Evolutionary conservation across 1,284 basidiomycete species (phyloP), one percentile per base, ranked within the genome.

Genomic region (Cutaneotrichosporon curvatum): DNA sequence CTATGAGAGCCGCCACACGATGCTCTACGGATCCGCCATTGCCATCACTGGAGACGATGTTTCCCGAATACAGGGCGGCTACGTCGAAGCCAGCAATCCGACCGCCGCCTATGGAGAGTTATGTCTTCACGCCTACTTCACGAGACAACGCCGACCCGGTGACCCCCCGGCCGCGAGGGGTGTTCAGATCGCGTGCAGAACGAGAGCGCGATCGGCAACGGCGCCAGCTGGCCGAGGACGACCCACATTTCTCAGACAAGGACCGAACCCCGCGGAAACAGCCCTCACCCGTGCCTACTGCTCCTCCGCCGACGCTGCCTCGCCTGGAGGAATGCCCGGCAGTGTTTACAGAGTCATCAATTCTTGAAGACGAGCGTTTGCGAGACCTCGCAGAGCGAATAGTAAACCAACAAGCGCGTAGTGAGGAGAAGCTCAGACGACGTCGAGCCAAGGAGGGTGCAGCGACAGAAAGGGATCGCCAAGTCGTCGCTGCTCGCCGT

Each of bases 401-500:
- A 1, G 58, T 64, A 3, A 56, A 64, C 37, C 30, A 47, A 8
- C 49, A 56, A 25, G 46, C 53, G 0, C 48, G 57, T 2, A 50
- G 50, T n/a, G 58, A 61, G 19, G 65, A 66, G 39, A 49, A 54
- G 40, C 34, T 51, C 12, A 53, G 65, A 10, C 47, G 61, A 16
- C 25, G 50, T 11, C 51, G 65, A 9, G 55, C 59, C 8, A 43
- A 53, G 14, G 55, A 56, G 21, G 61, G 60, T 10, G 30, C 16
- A 12, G 44, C 56, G 2, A 55, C 51, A 7, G 45, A 40, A 7
- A 15, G 37, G 18, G 45, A 50, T 38, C 25, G 34, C 30, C n/a
- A 38, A 31, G 20, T 64, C 44, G 55, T 47, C 31, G 40, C 48
- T 43, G 50, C 45, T n/a, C 23, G 50, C 9, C 18, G 23, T 2